These are phyloP conservation scores for Prunus armeniaca DNA, from an alignment of 306 rosid genomes.

Conservation along the genomic window DNA sequence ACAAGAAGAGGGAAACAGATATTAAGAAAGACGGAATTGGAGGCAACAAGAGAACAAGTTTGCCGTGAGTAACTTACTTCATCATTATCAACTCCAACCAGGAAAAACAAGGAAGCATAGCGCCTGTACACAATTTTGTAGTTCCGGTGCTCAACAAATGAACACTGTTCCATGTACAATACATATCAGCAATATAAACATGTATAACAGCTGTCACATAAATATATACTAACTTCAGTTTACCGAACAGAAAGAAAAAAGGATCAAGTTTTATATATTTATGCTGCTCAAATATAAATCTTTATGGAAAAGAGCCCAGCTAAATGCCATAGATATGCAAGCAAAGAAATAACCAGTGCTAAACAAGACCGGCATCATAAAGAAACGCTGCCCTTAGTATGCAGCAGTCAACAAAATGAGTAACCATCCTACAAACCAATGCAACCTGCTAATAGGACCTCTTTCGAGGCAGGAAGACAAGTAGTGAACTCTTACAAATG, in stretches of 20 bases:
- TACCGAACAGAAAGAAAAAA: neutral
- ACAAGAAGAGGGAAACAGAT: neutral
- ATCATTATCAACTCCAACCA: conserved; percentile 91
- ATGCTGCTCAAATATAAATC: neutral
- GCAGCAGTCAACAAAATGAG: neutral
- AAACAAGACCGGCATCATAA: neutral
- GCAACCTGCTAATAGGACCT: neutral
- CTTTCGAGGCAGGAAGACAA: neutral
- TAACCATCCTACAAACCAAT: neutral
- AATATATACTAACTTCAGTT: neutral
- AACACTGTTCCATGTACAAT: conserved; percentile 63
- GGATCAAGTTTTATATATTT: neutral
- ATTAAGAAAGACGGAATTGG: neutral
- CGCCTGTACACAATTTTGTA: conserved; percentile 95
- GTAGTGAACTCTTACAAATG: neutral
- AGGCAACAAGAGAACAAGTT: neutral
- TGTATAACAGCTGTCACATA: neutral
- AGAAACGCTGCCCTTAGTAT: neutral
- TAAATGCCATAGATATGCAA: neutral
- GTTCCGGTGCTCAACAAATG: conserved; percentile 96
- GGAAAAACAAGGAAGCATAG: conserved; percentile 90
- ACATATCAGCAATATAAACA: conserved; percentile 28
- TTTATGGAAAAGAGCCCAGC: neutral
- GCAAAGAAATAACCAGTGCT: neutral
- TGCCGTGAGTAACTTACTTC: conserved; percentile 47